Base-by-base conservation (phyloP, 495 filamentous ascomycete species). In the Bryoglossum gracile region DNA sequence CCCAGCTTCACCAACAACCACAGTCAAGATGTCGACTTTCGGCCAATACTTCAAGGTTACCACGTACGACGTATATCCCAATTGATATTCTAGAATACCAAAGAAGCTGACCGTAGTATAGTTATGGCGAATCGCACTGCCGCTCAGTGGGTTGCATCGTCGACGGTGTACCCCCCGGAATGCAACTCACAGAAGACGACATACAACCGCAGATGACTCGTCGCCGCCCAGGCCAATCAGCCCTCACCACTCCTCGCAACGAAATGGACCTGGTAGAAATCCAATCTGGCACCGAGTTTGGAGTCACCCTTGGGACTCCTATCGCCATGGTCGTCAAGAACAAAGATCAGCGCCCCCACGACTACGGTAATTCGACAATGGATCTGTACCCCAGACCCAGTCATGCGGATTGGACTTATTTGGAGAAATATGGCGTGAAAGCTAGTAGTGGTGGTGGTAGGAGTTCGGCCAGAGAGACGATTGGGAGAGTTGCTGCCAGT, bases 361-460 rank as follows among this genome's bases (percentile, higher is more conserved):
- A 98, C 72, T 98, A 98, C 63, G 85, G 86, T 8, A 78, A 81
- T 61, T 81, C 80, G 58, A 96, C 90, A 34, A 98, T 96, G 82
- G 88, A 96, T 65, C 65, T 78, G 34, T 95, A 84, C 75, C 92
- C 92, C 9, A 76, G 92, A 26, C 92, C 92, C 8, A 88, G 82
- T 63, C 92, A 98, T 66, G 92, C 92, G 43, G 92, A 98, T 63
- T 95, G 83, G 75, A 98, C 92, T 54, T 97, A 97, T 66, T 77
- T 95, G 38, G 84, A 91, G 70, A 98, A 98, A 67, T 98, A 98
- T 57, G 92, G 92, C 9, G 84, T 97, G 46, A 92, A 94, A 72
- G 89, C 94, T 4, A 87, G 81, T 65, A 89, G 84, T 52, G 92
- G 92, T 50, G 92, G 92, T 53, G 94, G 92, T 21, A 78, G 94